Evolutionary conservation across 1,284 basidiomycete species (phyloP).

Genomic region (Abortiporus biennis): DNA sequence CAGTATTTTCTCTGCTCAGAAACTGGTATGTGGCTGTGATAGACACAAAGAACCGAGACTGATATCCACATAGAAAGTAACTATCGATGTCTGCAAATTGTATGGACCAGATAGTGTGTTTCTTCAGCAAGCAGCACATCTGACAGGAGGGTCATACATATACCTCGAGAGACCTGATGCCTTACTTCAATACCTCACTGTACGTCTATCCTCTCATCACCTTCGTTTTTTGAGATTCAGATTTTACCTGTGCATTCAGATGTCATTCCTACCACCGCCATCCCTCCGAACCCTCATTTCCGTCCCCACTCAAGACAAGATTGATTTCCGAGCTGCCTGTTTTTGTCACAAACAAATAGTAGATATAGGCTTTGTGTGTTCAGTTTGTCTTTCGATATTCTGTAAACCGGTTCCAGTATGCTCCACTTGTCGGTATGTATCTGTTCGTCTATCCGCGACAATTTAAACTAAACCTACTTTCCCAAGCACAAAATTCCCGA

Average conservation of each 20-base stretch:
- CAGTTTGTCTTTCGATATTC: conserved; percentile 89
- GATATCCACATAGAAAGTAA: conserved; percentile 95
- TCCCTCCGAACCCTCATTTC: conserved; percentile 74
- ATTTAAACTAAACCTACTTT: conserved; percentile 4
- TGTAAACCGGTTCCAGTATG: conserved; percentile 92
- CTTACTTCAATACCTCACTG: conserved; percentile 84
- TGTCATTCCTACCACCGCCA: conserved; percentile 86
- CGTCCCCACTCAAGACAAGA: conserved; percentile 88
- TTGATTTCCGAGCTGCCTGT: conserved; percentile 96
- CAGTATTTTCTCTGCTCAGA: conserved; percentile 98
- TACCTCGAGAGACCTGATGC: conserved; percentile 76
- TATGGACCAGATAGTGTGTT: conserved; percentile 91
- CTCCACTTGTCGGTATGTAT: conserved; percentile 78
- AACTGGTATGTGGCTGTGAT: conserved; percentile 72
- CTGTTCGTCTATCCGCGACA: conserved; percentile 5
- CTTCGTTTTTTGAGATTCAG: neutral
- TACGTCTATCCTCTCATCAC: conserved; percentile 27
- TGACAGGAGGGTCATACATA: conserved; percentile 94
- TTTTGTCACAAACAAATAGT: conserved; percentile 98
- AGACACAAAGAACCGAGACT: conserved; percentile 2
- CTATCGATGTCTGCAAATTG: conserved; percentile 94
- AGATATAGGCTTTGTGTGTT: conserved; percentile 97
- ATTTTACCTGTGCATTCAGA: conserved; percentile 38
- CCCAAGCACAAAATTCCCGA: conserved; percentile 85
- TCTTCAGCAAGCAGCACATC: conserved; percentile 93